Base-by-base conservation (phyloP, 2,329 filamentous ascomycete species). In the Cercospora sp. region DNA sequence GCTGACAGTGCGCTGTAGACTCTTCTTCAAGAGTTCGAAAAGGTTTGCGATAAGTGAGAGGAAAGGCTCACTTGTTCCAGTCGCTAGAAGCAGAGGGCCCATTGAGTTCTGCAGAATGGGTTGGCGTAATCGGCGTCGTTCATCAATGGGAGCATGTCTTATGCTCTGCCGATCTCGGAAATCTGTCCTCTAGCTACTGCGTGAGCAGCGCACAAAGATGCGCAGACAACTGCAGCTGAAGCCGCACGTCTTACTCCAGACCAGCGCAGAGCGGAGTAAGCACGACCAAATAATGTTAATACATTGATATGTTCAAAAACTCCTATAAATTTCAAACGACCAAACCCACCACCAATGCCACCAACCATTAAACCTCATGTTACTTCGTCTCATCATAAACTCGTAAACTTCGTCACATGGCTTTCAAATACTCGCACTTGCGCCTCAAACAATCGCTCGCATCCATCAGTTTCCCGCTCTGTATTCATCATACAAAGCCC, bases 1-100 rank as follows among this genome's bases (percentile, higher is more conserved):
- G 1, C 40, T 67, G 58, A 42, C 3, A 12, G 16, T 3, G 2
- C 68, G 12, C 13, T n/a, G 3, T 40, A 73, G 72, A 61, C 67
- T 31, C 59, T 74, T 10, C 60, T 71, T 12, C 63, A 69, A 26
- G 73, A 69, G 7, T 73, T 73, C 28, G 66, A 70, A 28, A 71
- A 71, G n/a, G 64, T 71, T n/a, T 74, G 73, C 48, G 53, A 71
- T 3, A 58, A 68, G 66, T 69, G 31, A 68, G 5, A 36, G 55
- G 10, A 20, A 16, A 23, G 23, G 16, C 26, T 58, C 6, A 9
- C 26, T n/a, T 2, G 26, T 13, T 16, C 31, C n/a, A 16, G 26
- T n/a, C 1, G 9, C 51, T 26, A 9, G 12, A 13, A 51, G 42
- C 42, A 48, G 42, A 23, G 18, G 8, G 2, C 18, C 1, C 3